phyloP scores from a whole-genome alignment of 73 alveolate species.

The Paramecium primaurelia region DNA sequence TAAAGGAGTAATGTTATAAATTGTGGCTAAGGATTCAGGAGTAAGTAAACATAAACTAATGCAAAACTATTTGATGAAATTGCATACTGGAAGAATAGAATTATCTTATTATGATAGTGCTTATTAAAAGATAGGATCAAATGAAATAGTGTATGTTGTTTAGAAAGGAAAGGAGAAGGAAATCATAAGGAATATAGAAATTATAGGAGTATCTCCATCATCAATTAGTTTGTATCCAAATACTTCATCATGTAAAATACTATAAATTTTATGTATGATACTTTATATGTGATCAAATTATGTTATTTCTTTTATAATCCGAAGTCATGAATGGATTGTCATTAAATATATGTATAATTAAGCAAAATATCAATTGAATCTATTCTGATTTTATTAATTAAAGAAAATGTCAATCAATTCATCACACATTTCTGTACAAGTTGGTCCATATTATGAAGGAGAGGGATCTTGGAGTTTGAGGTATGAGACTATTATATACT shows the following conservation, averaged over 20 bases:
- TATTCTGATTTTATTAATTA: background rate
- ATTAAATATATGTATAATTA: background rate
- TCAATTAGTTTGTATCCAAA: background rate
- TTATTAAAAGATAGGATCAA: background rate
- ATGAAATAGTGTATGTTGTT: background rate
- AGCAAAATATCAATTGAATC: background rate
- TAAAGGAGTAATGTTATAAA: background rate
- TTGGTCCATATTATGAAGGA: conserved; percentile 34
- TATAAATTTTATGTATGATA: background rate
- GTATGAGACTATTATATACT: background rate
- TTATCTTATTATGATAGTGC: background rate
- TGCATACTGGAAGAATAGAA: background rate
- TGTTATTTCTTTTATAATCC: background rate
- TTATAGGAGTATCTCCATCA: background rate
- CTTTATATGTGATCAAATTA: background rate
- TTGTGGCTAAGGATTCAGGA: background rate
- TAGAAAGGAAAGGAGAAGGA: background rate
- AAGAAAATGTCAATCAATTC: background rate
- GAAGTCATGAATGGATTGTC: background rate
- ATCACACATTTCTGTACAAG: conserved; percentile 13
- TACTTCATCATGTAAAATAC: background rate
- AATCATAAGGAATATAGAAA: background rate
- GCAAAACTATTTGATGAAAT: background rate
- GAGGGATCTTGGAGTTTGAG: background rate
- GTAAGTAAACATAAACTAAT: background rate